Conservation (phyloP, 306 rosid species). For the Lupinus albus region DNA sequence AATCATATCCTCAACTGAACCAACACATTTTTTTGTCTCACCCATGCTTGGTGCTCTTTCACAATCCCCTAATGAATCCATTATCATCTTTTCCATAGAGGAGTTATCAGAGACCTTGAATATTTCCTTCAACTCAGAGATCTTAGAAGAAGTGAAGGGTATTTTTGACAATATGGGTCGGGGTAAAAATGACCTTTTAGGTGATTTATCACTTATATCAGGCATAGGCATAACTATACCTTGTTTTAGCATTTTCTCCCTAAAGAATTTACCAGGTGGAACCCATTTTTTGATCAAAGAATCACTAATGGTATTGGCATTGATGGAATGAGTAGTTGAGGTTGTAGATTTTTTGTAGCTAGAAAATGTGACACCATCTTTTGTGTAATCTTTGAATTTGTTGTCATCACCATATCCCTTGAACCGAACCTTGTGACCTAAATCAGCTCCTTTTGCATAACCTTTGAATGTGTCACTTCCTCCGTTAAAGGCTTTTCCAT, state of each 20-base stretch:
- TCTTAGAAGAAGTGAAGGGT: conserved; percentile 61
- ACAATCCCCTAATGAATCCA: conserved; percentile 59
- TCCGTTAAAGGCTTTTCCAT: conserved; percentile 63
- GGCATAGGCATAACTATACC: conserved; percentile 79
- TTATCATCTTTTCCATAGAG: conserved; percentile 59
- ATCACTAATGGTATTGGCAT: conserved; percentile 34
- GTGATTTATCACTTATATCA: conserved; percentile 73
- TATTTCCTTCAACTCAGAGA: conserved; percentile 53
- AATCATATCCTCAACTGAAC: conserved; percentile 75
- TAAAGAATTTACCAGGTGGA: conserved; percentile 83
- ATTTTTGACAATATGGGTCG: conserved; percentile 62
- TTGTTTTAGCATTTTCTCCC: conserved; percentile 64
- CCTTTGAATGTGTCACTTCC: conserved; percentile 77
- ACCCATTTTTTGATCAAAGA: conserved; percentile 65
- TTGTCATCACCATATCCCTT: conserved; percentile 67
- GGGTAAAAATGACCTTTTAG: conserved; percentile 77
- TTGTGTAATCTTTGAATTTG: conserved; percentile 65
- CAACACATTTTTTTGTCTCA: conserved; percentile 82
- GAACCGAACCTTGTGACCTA: conserved; percentile 54
- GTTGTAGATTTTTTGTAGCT: conserved; percentile 46
- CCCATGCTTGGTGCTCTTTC: conserved; percentile 70
- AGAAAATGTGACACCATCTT: conserved; percentile 47
- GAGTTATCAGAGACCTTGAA: conserved; percentile 69
- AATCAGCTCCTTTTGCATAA: conserved; percentile 55
- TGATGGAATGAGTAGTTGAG: neutral